Base-by-base conservation (phyloP, 164 flowering plant genomes). In the Magnolia changhungtana region DNA sequence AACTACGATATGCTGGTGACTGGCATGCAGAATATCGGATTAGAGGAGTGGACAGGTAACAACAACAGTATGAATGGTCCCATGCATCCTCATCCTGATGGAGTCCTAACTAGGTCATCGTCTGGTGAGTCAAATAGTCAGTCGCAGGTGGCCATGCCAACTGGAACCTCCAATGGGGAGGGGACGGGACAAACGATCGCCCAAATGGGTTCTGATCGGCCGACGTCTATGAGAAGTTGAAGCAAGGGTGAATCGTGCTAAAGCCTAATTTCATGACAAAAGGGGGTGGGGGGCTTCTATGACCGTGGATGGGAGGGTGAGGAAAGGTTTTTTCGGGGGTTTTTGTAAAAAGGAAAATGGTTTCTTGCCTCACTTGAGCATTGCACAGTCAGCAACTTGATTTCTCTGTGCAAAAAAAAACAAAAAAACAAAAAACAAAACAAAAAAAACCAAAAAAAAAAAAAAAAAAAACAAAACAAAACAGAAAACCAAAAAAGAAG, bases 1-100 rank as follows among this genome's bases (percentile, higher is more conserved):
- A 78, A 73, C 75, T 50, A 77, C 63, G 80, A 81, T 67, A 67
- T 24, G 61, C 70, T 86, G 65, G 72, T 85, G 31, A 76, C 79
- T 63, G 78, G 84, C 37, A 49, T 89, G 20, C 78, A 82, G 63
- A 78, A 55, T 59, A 69, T 88, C 8, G 72, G 86, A 52, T 50
- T 89, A 75, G 88, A 83, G 50, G 89, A 7, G 6, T 16, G 75
- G 68, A 52, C 66, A n/a, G 7, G 63, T 63, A 78, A 78, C 68
- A 79, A 74, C 65, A 79, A 37, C 72, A 75, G 63, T 18, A 50
- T 8, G 16, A 75, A 75, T 49, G 81, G 76, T 64, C 65, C 50
- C 10, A n/a, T 66, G 31, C 83, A 83, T 18, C 31, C 81, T 74
- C 71, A 72, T 31, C 8, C 70, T 4, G 85, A 78, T 67, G 74